Conservation (phyloP, 805 yeast genomes). For the Saccharomycopsis oosterbeekiorum region DNA sequence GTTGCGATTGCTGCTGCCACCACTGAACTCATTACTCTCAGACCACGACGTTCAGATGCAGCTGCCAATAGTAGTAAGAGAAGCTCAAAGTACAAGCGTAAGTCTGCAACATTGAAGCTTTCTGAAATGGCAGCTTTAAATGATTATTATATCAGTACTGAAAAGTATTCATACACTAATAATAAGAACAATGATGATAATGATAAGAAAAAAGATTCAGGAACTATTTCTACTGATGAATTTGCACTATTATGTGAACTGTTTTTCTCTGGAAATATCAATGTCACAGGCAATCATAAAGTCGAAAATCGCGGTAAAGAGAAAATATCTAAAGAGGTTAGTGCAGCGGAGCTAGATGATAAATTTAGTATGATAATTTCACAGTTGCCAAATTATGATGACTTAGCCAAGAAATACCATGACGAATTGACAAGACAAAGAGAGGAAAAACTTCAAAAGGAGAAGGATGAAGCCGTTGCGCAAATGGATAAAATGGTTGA, state of each 20-base stretch:
- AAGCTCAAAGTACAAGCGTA: constrained; percentile 4
- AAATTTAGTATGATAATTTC: not conserved
- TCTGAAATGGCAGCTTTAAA: constrained; percentile 26
- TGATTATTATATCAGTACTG: constrained; percentile 19
- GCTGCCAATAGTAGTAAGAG: constrained; percentile 10
- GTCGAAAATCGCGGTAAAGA: not conserved
- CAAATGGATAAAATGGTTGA: constrained; percentile 8
- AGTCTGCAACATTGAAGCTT: constrained; percentile 4
- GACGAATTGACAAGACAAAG: constrained; percentile 5
- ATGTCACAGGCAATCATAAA: not conserved
- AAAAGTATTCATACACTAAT: constrained; percentile 18
- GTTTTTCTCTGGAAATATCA: constrained; percentile 21
- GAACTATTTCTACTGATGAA: constrained; percentile 22
- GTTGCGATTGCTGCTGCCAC: not conserved
- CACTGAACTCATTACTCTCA: not conserved
- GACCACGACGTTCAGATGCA: constrained; percentile 9
- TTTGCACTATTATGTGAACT: constrained; percentile 25
- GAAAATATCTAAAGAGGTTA: not conserved
- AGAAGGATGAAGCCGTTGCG: constrained; percentile 15
- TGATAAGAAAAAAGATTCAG: constrained; percentile 17
- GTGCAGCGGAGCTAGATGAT: not conserved
- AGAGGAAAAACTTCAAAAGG: constrained; percentile 5
- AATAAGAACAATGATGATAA: constrained; percentile 21
- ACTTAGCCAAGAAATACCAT: constrained; percentile 4
- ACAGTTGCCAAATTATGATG: constrained; percentile 8